phyloP scores from a whole-genome alignment of 257 asterid species.

The Parsonsia alboflavescens region DNA sequence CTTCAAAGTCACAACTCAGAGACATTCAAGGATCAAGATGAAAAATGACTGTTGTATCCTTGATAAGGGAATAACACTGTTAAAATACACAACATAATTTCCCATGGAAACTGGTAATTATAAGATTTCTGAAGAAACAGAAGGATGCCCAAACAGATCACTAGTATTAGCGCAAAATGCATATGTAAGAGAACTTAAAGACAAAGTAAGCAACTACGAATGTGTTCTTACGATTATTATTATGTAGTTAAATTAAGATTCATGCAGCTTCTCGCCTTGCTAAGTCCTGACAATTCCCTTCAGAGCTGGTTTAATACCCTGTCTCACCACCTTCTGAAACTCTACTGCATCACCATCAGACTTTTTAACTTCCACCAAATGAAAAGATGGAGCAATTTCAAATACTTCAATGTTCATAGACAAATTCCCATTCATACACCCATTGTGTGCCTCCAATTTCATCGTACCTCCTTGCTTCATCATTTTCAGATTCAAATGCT shows the following conservation, averaged over 20 bases:
- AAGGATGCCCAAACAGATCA: conserved; percentile 1
- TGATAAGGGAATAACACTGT: neutral
- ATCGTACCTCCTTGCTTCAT: conserved; percentile 44
- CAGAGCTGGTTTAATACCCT: conserved; percentile 32
- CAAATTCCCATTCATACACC: conserved; percentile 26
- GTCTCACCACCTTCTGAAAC: conserved; percentile 42
- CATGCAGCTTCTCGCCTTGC: conserved; percentile 38
- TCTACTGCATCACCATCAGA: conserved; percentile 50
- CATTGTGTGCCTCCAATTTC: conserved; percentile 40
- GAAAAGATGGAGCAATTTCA: conserved; percentile 45
- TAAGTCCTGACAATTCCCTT: conserved; percentile 48
- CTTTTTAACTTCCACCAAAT: conserved; percentile 63
- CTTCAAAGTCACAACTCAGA: neutral
- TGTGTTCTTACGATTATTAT: neutral
- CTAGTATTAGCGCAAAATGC: neutral
- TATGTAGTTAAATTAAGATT: neutral
- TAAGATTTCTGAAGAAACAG: neutral
- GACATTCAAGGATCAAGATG: neutral
- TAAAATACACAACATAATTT: neutral
- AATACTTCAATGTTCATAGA: conserved; percentile 40
- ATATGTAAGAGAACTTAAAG: conserved; percentile 5
- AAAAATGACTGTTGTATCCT: too few relatives aligned
- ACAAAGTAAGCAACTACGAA: neutral
- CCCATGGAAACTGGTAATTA: neutral
- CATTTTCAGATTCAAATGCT: conserved; percentile 32